Evolutionary conservation across 352 stramenopile species (phyloP), one percentile per base, ranked within the genome.

Genomic region (Saprolegnia parasitica): DNA sequence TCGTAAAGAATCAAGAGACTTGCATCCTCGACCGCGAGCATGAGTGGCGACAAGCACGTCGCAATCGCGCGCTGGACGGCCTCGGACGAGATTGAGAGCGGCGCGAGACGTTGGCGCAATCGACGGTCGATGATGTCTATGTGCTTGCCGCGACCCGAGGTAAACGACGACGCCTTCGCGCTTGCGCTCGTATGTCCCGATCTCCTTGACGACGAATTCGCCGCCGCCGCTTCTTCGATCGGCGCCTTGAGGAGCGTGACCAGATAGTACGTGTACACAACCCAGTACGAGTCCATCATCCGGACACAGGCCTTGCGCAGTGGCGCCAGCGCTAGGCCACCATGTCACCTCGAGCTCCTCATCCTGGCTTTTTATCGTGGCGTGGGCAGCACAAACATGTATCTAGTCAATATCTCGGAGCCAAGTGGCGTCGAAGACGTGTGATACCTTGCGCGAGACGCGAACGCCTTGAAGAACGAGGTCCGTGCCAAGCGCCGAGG

Each of bases 21-120:
- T 15, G 84, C 83, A 10, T 87, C 77, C 58, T 91, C 90, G 13
- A 94, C 76, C 0, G 85, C 80, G 18, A 85, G 79, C 66, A 97
- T 90, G 37, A 98, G 76, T 24, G 91, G 89, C n/a, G 86, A 86
- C 55, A 98, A 73, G 62, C 92, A 98, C 49, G 81, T 85, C 18
- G n/a, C n/a, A n/a, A n/a, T n/a, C n/a, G n/a, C n/a, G n/a, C n/a
- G n/a, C n/a, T n/a, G n/a, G n/a, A n/a, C 93, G 16, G 89, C 90
- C 72, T 98, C 94, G 9, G 89, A 96, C 21, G 95, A 94, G 56
- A 96, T 98, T 32, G 75, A 81, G 46, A 98, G 80, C 20, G 91
- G 79, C 66, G 96, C 87, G 18, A 97, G 57, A 10, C 97, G 78
- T 32, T 76, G 87, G 62, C 96, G 83, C 29, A 96, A 81, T 70